Base-by-base conservation (phyloP, 306 rosid species). In the Malus sylvestris region DNA sequence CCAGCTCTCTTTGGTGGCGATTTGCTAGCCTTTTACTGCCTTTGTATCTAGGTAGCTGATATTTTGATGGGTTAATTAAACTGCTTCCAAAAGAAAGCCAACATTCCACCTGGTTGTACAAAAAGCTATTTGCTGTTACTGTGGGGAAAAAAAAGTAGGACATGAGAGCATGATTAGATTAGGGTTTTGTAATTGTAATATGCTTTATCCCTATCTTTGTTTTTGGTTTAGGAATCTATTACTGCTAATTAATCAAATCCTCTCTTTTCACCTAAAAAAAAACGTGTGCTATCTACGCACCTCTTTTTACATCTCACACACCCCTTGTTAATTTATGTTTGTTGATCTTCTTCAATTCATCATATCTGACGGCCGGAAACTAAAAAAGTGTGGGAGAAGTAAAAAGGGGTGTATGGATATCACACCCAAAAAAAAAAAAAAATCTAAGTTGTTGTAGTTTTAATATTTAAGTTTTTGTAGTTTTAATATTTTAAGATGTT, bases 141-240 rank as follows among this genome's bases (percentile, higher is more conserved):
- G 52, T 78, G 53, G 51, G 78, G 71, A 74, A 35, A 70, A 35
- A 55, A 76, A 51, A 57, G 76, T 75, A 67, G 70, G 81, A 77
- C 76, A 73, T 59, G 57, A 71, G 65, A 70, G 44, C 64, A 79
- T 73, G 75, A 77, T 73, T 68, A 74, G 70, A 60, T 61, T 73
- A 77, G 69, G 75, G 74, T 77, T 81, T 81, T 80, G 85, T 78
- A 80, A 75, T 75, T 70, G 76, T 80, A 83, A 59, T 83, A 76
- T 84, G 71, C 45, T 77, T 1, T 82, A 89, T 91, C 87, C 98
- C 78, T 89, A 77, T 84, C 98, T 89, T 89, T 79, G 83, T 68
- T 83, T 70, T 81, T 83, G 88, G 87, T 79, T 63, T 80, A 87
- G 80, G 98, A 86, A 94, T 91, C 86, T 78, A 20, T 62, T 4